phyloP scores from a whole-genome alignment of 768 basidiomycete species.

The Mycena indigotica region DNA sequence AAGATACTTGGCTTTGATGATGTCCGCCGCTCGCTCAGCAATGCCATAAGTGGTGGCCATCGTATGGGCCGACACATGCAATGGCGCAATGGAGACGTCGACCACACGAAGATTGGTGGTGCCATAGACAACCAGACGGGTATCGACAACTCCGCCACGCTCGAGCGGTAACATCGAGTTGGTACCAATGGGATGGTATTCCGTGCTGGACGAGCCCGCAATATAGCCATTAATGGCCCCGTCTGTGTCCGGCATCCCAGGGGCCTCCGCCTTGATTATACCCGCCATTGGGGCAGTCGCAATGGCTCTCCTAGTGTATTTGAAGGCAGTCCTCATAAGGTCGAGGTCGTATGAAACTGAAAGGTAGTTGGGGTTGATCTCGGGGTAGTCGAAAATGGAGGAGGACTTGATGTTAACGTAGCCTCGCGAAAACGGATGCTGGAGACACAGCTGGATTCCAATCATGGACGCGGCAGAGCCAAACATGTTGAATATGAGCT shows the following conservation, averaged over 20 bases:
- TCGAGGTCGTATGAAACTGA: constrained; percentile 18
- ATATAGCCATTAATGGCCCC: constrained; percentile 14
- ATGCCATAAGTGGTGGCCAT: constrained; percentile 26
- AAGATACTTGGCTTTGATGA: constrained; percentile 18
- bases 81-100: constrained; percentile 25
- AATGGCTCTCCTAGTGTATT: constrained; percentile 16
- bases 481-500: constrained; percentile 23
- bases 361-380: constrained; percentile 24
- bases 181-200: constrained; percentile 15
- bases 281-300: constrained; percentile 8
- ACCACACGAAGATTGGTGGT: constrained; percentile 44
- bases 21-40: constrained; percentile 23
- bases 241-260: constrained; percentile 10
- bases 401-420: constrained; percentile 12
- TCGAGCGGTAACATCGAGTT: constrained; percentile 18
- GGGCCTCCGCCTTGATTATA: constrained; percentile 11
- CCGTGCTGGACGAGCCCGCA: constrained; percentile 9
- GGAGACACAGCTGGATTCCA: constrained; percentile 20
- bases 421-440: constrained; percentile 22
- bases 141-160: constrained; percentile 40
- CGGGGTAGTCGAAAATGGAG: constrained; percentile 19
- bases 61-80: constrained; percentile 20
- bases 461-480: constrained; percentile 10
- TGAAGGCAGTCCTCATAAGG: constrained; percentile 18
- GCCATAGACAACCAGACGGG: constrained; percentile 46